These are phyloP conservation scores for Tulasnella sp. DNA, from an alignment of 768 basidiomycete genomes.

Conservation along the genomic window DNA sequence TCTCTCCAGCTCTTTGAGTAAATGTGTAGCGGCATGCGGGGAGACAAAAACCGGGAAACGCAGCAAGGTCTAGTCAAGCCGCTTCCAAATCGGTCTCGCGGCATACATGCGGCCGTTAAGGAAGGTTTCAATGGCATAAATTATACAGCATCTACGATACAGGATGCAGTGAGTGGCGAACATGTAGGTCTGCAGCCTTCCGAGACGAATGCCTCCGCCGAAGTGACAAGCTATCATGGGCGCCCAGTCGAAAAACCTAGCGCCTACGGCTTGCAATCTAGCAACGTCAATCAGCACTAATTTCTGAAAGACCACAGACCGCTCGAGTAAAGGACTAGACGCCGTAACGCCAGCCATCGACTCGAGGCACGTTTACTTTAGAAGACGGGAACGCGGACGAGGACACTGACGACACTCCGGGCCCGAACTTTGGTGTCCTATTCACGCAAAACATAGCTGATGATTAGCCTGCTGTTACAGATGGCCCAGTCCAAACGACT, in stretches of 20 bases:
- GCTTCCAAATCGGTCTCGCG: not conserved
- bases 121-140: not conserved
- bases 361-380: constrained; percentile 22
- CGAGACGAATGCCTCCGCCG: not conserved
- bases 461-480: not conserved
- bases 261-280: not conserved
- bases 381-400: constrained; percentile 64
- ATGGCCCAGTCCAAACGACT: not conserved
- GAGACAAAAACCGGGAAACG: not conserved
- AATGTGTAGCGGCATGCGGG: not conserved
- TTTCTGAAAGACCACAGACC: not conserved
- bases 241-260: constrained; percentile 18
- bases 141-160: not conserved
- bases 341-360: constrained; percentile 1
- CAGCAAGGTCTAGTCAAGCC: not conserved
- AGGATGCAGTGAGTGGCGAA: not conserved
- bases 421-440: constrained; percentile 94
- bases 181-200: constrained; percentile 5
- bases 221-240: not conserved
- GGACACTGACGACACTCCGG: constrained; percentile 72
- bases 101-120: not conserved
- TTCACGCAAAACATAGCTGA: constrained; percentile 22
- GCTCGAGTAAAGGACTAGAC: not conserved
- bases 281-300: constrained; percentile 7
- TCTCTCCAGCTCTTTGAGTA: not conserved